Evolutionary conservation across 495 filamentous ascomycete genomes (phyloP).

Genomic region (Sabuloglossum arenarium): DNA sequence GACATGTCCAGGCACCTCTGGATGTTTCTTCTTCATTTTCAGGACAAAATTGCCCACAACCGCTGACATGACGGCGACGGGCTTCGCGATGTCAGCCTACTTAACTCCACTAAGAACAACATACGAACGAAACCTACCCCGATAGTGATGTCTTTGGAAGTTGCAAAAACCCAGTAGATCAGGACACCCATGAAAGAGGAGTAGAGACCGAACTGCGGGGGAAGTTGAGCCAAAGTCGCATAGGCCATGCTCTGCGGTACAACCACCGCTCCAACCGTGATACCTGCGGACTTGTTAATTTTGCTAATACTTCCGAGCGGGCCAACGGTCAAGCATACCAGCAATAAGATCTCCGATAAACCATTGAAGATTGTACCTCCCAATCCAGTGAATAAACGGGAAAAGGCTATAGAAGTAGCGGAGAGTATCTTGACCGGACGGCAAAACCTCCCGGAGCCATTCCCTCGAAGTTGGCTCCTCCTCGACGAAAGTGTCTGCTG

Average conservation of each 20-base stretch:
- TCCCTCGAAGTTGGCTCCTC: no score
- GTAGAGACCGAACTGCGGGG: slow-evolving; percentile 73
- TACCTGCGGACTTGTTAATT: no score
- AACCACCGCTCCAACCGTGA: slow-evolving; percentile 89
- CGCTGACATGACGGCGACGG: slow-evolving; percentile 89
- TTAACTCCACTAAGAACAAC: background rate
- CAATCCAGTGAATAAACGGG: no score
- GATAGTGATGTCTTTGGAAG: slow-evolving; percentile 97
- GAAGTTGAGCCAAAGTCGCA: slow-evolving; percentile 59
- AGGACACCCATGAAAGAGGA: slow-evolving; percentile 96
- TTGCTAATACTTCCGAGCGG: no score
- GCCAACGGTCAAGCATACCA: no score
- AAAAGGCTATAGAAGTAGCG: no score
- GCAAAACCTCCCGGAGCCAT: no score
- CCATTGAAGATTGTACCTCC: no score
- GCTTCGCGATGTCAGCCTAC: slow-evolving; percentile 24
- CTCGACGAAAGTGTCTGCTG: no score
- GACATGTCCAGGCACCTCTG: slow-evolving; percentile 33
- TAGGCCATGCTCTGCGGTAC: slow-evolving; percentile 98
- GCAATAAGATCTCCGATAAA: no score
- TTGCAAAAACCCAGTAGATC: slow-evolving; percentile 96
- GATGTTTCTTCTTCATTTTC: slow-evolving; percentile 31
- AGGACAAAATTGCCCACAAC: slow-evolving; percentile 62
- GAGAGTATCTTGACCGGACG: no score
- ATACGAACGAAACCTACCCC: slow-evolving; percentile 38